Evolutionary conservation across 108 stramenopile genomes (phyloP), one percentile per base, ranked within the genome.

Genomic region (Cyclostephanos tholiformis): DNA sequence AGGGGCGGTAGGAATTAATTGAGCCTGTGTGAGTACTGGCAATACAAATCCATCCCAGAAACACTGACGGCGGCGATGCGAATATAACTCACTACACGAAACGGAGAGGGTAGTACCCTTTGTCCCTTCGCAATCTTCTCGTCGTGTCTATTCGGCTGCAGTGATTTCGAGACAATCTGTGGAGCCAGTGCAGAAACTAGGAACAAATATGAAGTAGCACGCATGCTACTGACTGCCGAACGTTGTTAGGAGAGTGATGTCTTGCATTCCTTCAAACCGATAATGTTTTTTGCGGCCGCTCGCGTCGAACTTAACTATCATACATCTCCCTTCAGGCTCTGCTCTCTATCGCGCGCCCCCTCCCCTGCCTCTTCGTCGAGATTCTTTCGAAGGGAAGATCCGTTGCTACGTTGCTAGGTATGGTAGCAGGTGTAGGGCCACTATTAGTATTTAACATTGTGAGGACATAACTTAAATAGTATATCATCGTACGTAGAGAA

Each of bases 31-130:
- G 69, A 61, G 12, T 63, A 7, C 13, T 51, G 10, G 8, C 9
- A 22, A 41, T 9, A 25, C 30, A 55, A 22, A 53, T 50, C 17
- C 13, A 50, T 19, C 13, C 0, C 14, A 46, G 14, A 3, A 46
- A 46, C 41, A 35, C n/a, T 8, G 43, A 39, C 44, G n/a, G 51
- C 10, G 60, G 43, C 44, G 2, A 35, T 11, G 51, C 32, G n/a
- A 46, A 61, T 50, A 44, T 0, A 60, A 74, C 79, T 72, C 52
- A 80, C 81, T 44, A 82, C 77, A 52, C 81, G 81, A 77, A 77
- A 82, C 32, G 81, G 81, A 67, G 81, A 82, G 49, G 65, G 30
- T 29, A 30, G 30, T 29, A 30, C 30, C 17, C 7, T 19, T 11
- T 55, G 35, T 35, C 35, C 39, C 41, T 7, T 41, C n/a, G n/a